Base-by-base conservation (phyloP, 176 grass and related monocot species). In the Ampelocalamus luodianensis region DNA sequence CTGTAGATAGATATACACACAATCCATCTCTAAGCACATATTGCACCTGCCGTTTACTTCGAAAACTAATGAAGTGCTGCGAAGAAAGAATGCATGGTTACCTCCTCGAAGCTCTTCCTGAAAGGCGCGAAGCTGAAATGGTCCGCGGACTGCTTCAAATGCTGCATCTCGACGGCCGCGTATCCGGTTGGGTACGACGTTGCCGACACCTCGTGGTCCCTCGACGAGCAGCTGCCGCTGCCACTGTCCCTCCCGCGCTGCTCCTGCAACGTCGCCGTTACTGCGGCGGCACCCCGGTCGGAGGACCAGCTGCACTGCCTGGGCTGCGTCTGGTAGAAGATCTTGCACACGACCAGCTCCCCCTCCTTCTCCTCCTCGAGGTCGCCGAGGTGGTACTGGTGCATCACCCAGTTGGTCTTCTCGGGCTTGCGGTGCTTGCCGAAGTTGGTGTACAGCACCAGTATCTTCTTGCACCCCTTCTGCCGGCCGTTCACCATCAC, bases 381-480 rank as follows among this genome's bases (percentile, higher is more conserved):
- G 81, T 96, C 93, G 15, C 97, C 97, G 8, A 99, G 90, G 81
- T 99, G 97, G 86, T 99, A 99, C 83, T 99, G 97, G 68, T 99
- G 97, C 97, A 96, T 99, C 74, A 99, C 97, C 97, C 97, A 99
- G 85, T 99, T 99, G 16, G 97, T 99, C 74, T 99, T 99, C 83
- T 99, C 97, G 2, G 97, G 97, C 80, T 99, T 99, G 67, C 92
- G 78, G 71, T 94, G 92, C 88, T 99, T 99, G 32, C 97, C 93
- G 67, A 95, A 99, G 84, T 96, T 99, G 84, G 97, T 99, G 88
- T 99, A 99, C 26, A 99, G 85, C 61, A 99, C 97, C 37, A 99
- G 82, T 72, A 99, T 99, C 89, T 99, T 99, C 86, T 99, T 99
- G 93, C 93, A 99, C 60, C 97, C 97, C 80, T 92, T 96, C 82